Conservation (phyloP, 1,284 basidiomycete species). For the Pseudozyma sp. region DNA sequence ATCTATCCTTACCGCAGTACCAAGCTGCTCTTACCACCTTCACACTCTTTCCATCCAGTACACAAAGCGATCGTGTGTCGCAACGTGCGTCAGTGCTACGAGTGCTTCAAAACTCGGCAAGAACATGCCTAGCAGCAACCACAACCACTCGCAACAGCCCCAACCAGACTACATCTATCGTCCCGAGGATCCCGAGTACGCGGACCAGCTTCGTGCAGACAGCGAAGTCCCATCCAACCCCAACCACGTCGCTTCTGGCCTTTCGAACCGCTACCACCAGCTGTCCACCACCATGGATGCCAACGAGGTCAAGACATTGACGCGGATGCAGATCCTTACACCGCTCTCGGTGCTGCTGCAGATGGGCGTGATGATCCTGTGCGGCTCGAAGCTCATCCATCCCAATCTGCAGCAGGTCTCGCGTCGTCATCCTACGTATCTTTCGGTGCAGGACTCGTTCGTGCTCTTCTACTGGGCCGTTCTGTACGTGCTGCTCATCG, state of each 20-base stretch:
- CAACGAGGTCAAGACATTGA: slow-evolving; percentile 42
- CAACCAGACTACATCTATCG: slow-evolving; percentile 66
- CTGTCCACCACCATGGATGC: slow-evolving; percentile 46
- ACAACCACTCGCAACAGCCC: slow-evolving; percentile 42
- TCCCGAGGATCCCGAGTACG: slow-evolving; percentile 51
- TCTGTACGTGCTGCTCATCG: slow-evolving; percentile 74
- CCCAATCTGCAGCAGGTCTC: slow-evolving; percentile 47
- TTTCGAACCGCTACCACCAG: slow-evolving; percentile 35
- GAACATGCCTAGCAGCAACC: slow-evolving; percentile 7
- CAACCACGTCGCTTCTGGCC: slow-evolving; percentile 16
- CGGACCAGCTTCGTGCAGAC: slow-evolving; percentile 26
- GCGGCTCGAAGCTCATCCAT: slow-evolving; percentile 50
- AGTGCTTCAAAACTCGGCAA: neutral
- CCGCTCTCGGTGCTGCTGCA: slow-evolving; percentile 50
- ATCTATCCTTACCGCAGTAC: neutral
- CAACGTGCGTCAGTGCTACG: neutral
- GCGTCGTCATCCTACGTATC: slow-evolving; percentile 75
- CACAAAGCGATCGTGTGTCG: neutral
- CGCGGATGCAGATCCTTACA: slow-evolving; percentile 52
- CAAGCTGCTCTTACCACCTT: neutral
- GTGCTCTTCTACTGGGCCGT: slow-evolving; percentile 76
- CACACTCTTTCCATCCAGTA: neutral
- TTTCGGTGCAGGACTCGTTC: slow-evolving; percentile 77
- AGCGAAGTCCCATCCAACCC: slow-evolving; percentile 23
- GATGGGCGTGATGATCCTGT: slow-evolving; percentile 51